Base-by-base conservation (phyloP, 129 eudicot species). In the Scalesia atractyloides region DNA sequence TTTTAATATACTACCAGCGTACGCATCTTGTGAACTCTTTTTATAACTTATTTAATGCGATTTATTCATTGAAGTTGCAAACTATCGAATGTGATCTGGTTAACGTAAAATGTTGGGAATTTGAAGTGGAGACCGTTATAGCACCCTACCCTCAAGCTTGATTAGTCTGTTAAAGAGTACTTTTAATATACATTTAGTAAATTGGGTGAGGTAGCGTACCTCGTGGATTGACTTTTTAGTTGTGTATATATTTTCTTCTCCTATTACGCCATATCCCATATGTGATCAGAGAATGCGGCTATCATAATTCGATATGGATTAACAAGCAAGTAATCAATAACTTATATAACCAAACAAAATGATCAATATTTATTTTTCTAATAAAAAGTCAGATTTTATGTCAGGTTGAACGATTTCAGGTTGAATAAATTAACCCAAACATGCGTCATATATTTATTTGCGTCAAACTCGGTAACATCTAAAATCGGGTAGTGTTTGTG, bases 201-300 rank as follows among this genome's bases (percentile, higher is more conserved):
- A 54, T 30, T 30, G 34, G 34, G 34, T 3, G 5, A 30, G 34
- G 34, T 30, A 30, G 34, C 34, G 34, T 30, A 30, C 34, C 34
- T 30, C 34, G 5, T 30, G 34, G 34, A 30, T 30, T 30, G 34
- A 1, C 5, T 30, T 30, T 30, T 30, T 30, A 30, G 8, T 17
- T 6, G 37, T 61, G 2, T 36, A 10, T 9, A 37, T 63, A 9
- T 66, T 65, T 41, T 65, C 53, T 43, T 65, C 33, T 10, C 14
- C 37, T 43, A 3, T 43, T 43, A 43, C 36, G 70, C 53, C 12
- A 24, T 9, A 33, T 63, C 54, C 10, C 18, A 43, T 65, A 65
- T 65, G 70, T 65, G 70, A 65, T 65, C 70, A 65, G 70, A 36
- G 17, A 65, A 19, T 65, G 53, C 70, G 10, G 17, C 49, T 65